Percentiles rank a stretch among this genome's conserved stretches.
These are phyloP conservation scores for Cornus suecica DNA, from an alignment of 148 eudicot species.

Conservation along the genomic window DNA sequence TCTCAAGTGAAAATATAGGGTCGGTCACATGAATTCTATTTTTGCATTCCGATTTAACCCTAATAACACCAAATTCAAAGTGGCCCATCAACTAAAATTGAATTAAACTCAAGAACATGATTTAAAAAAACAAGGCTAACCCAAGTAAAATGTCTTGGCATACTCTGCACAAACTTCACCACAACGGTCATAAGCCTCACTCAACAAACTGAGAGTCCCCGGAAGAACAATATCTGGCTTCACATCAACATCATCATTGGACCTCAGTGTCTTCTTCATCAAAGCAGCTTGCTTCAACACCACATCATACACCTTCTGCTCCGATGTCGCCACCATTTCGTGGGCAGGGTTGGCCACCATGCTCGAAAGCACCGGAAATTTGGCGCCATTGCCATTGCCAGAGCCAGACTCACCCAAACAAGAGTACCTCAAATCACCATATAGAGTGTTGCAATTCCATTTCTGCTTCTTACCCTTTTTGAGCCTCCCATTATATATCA, in stretches of 20 bases:
- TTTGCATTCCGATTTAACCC: conserved; percentile 14
- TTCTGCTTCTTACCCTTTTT: conserved; percentile 39
- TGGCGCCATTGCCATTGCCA: conserved; percentile 41
- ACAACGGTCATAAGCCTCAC: conserved; percentile 80
- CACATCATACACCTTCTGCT: conserved; percentile 93
- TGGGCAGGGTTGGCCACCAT: conserved; percentile 69
- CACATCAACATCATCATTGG: conserved; percentile 52
- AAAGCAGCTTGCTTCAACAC: conserved; percentile 91
- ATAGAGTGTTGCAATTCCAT: conserved; percentile 31
- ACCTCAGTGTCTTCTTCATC: conserved; percentile 52
- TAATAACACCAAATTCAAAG: no score
- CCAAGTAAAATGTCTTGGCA: conserved; percentile 85
- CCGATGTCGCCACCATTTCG: conserved; percentile 66
- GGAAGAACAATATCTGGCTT: conserved; percentile 84
- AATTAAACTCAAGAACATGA: not conserved
- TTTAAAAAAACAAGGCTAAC: conserved; percentile 35
- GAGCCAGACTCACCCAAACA: conserved; percentile 28
- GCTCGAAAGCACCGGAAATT: conserved; percentile 51
- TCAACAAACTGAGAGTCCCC: conserved; percentile 60
- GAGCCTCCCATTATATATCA: conserved; percentile 29
- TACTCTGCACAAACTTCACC: conserved; percentile 83
- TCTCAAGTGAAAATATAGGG: no score
- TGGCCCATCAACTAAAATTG: not conserved
- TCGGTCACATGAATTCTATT: no score
- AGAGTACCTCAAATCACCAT: conserved; percentile 23